Evolutionary conservation across 1,284 basidiomycete genomes (phyloP).

Genomic region (Lignosus rhinocerotis): DNA sequence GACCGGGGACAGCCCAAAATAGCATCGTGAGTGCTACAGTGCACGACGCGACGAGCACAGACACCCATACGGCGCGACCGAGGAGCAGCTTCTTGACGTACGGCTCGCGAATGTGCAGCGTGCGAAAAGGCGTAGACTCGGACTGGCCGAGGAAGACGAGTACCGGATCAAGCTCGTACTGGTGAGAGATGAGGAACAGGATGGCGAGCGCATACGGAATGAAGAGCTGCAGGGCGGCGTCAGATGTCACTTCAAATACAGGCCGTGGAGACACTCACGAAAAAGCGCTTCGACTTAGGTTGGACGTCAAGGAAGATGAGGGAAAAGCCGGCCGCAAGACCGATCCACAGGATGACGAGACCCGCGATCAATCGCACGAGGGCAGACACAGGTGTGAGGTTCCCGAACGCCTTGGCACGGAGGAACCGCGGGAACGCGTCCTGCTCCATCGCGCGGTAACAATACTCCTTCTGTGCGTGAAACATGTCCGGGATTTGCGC

Average conservation of each 20-base stretch:
- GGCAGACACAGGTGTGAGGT: slow-evolving; percentile 88
- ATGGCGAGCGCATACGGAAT: slow-evolving; percentile 91
- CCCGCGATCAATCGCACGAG: slow-evolving; percentile 85
- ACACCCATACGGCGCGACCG: slow-evolving; percentile 86
- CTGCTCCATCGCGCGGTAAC: slow-evolving; percentile 95
- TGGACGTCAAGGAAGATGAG: slow-evolving; percentile 92
- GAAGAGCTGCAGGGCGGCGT: slow-evolving; percentile 66
- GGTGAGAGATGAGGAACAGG: slow-evolving; percentile 89
- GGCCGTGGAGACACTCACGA: slow-evolving; percentile 62
- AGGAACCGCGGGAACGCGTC: slow-evolving; percentile 97
- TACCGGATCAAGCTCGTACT: slow-evolving; percentile 95
- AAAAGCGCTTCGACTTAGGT: slow-evolving; percentile 88
- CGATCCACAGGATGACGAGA: slow-evolving; percentile 89
- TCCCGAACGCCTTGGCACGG: slow-evolving; percentile 94
- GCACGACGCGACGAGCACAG: slow-evolving; percentile 66
- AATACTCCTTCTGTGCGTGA: slow-evolving; percentile 96
- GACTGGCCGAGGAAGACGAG: slow-evolving; percentile 84
- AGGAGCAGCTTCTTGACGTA: slow-evolving; percentile 90
- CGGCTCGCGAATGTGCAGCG: slow-evolving; percentile 85
- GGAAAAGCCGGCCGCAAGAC: slow-evolving; percentile 85
- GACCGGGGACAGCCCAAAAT: slow-evolving; percentile 92
- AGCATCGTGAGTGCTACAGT: slow-evolving; percentile 79
- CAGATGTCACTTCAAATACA: slow-evolving; percentile 21
- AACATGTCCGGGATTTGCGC: slow-evolving; percentile 96
- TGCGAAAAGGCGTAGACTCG: slow-evolving; percentile 91